phyloP scores from a whole-genome alignment of 192 early-diverging fungal species.

The Radiomyces spectabilis region DNA sequence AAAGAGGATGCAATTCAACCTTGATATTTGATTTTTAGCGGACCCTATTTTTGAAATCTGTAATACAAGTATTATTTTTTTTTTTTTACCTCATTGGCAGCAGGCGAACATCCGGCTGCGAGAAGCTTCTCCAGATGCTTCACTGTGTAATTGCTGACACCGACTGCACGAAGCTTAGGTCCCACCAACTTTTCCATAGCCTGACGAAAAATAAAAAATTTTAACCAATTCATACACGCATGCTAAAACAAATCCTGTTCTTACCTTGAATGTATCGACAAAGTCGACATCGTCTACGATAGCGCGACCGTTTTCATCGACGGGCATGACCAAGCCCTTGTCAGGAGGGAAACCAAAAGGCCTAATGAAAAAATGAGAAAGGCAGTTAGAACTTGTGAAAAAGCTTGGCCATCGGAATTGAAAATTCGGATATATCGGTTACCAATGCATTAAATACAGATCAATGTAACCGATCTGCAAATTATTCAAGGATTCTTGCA shows the following conservation, averaged over 20 bases:
- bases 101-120: slow-evolving; percentile 62
- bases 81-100: slow-evolving; percentile 83
- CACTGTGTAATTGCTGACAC: slow-evolving; percentile 78
- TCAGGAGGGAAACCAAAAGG: slow-evolving; percentile 25
- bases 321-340: slow-evolving; percentile 11
- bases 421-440: neutral
- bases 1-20: slow-evolving; percentile 21
- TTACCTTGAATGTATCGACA: slow-evolving; percentile 47
- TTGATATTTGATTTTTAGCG: too few relatives aligned
- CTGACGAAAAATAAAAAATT: too few relatives aligned
- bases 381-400: too few relatives aligned
- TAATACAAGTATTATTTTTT: too few relatives aligned
- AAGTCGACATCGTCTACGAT: slow-evolving; percentile 24
- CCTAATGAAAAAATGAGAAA: slow-evolving; percentile 8
- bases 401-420: neutral
- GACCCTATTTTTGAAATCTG: too few relatives aligned
- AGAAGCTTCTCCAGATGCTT: slow-evolving; percentile 61
- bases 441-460: slow-evolving; percentile 55
- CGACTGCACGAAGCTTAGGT: slow-evolving; percentile 71
- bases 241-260: too few relatives aligned
- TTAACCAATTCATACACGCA: too few relatives aligned
- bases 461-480: slow-evolving; percentile 76
- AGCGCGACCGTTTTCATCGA: slow-evolving; percentile 18
- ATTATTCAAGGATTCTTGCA: slow-evolving; percentile 60
- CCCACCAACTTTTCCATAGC: slow-evolving; percentile 76